Percentiles rank a stretch among this genome's conserved stretches.
Conservation (phyloP, 1,139 yeast genomes). For the Protomyces pachydermus region DNA sequence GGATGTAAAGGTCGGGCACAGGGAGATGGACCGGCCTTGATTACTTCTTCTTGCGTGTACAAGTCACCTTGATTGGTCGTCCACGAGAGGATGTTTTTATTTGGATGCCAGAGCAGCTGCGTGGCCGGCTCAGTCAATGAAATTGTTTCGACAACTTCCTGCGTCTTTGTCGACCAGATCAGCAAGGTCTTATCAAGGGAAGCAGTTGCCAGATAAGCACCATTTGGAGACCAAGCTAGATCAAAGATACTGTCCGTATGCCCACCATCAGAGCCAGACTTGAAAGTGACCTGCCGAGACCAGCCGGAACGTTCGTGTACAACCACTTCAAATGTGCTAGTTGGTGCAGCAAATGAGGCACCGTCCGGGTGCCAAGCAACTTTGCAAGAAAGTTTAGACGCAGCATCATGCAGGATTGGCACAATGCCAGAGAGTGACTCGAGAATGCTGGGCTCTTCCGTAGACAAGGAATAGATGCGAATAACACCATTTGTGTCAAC, state of each 20-base stretch:
- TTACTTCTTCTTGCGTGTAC: conserved; percentile 34
- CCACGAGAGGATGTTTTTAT: conserved; percentile 38
- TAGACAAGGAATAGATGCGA: conserved; percentile 57
- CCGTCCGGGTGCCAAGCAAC: conserved; percentile 64
- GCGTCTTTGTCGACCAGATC: conserved; percentile 48
- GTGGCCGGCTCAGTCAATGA: conserved; percentile 27
- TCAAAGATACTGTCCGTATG: conserved; percentile 48
- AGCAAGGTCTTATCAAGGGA: conserved; percentile 51
- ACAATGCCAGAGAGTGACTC: conserved; percentile 45
- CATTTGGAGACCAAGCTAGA: conserved; percentile 57
- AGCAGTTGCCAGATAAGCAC: conserved; percentile 50
- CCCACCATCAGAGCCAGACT: conserved; percentile 29
- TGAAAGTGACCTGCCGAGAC: conserved; percentile 30
- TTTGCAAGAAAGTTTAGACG: conserved; percentile 45
- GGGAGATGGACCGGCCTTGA: conserved; percentile 28
- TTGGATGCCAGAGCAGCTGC: conserved; percentile 41
- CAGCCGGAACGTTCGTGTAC: conserved; percentile 36
- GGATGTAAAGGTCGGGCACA: conserved; percentile 29
- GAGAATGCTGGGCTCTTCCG: conserved; percentile 42
- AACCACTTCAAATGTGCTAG: conserved; percentile 41
- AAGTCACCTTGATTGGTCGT: conserved; percentile 40
- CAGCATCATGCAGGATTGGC: conserved; percentile 38
- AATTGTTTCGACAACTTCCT: conserved; percentile 32
- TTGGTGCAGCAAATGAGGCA: conserved; percentile 56
- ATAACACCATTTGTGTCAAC: conserved; percentile 65